Base-by-base conservation (phyloP, 371 early-diverging fungal species). In the Rhizopus microsporus region DNA sequence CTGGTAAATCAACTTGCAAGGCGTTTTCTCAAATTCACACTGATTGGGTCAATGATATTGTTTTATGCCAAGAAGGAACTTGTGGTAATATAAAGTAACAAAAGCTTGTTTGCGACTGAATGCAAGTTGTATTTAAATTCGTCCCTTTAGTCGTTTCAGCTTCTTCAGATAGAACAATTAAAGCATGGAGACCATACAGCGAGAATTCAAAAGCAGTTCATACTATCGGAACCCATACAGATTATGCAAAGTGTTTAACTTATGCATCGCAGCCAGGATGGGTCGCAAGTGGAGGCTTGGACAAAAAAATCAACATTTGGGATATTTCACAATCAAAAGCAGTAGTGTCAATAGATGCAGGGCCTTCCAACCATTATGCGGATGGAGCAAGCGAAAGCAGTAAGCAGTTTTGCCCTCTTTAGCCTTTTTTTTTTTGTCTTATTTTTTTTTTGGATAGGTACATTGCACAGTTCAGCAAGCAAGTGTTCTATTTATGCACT, bases 31-130 rank as follows among this genome's bases (percentile, higher is more conserved):
- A 90, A 65, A 86, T 91, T 62, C 98, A 98, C 64, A 87, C 90
- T 6, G 97, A 97, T 71, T 98, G 98, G 98, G 92, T 98, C 8
- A 97, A 96, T 68, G 96, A 94, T 60, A 83, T 98, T 51, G 84
- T 89, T 4, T 80, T 94, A 6, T 89, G 88, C 43, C 47, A 69
- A 32, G 43, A 52, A 49, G 73, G 73, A 45, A 65, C 63, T 29
- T 62, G 59, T 57, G 71, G 77, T 76, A 72, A 57, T 47, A 40
- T 15, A 34, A 32, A 10, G 13, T 10, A 3, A 33, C 33, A 42
- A 37, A 30, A 32, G 3, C 15, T 29, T 38, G 44, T 38, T 4
- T 37, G 23, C 23, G 23, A 23, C 13, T 29, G 17, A 17, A 38
- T 32, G 5, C 35, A 6, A 33, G 13, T 16, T 9, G 6, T 29